These are phyloP conservation scores for Phytophthora ohioensis DNA, from an alignment of 352 stramenopile species.

Conservation along the genomic window DNA sequence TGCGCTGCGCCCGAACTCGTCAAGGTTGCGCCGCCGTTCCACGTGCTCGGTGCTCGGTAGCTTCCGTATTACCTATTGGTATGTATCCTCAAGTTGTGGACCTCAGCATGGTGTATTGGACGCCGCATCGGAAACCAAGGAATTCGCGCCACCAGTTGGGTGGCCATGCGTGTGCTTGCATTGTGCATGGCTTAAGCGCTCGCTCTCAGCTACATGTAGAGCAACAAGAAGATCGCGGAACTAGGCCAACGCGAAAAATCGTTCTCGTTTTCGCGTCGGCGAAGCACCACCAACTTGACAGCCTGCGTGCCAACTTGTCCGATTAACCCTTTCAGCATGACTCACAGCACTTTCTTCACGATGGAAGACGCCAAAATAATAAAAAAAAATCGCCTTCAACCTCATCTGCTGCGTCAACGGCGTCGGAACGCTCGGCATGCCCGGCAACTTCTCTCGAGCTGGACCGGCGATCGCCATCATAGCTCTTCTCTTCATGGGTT, in stretches of 20 bases:
- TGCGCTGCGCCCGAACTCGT: background rate
- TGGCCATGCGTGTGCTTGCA: background rate
- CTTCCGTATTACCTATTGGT: too few relatives aligned
- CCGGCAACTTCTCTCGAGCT: constrained; percentile 52
- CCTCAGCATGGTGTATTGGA: too few relatives aligned
- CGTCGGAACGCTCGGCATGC: constrained; percentile 61
- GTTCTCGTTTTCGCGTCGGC: background rate
- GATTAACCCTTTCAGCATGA: background rate
- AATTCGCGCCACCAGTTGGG: background rate
- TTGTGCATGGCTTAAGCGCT: background rate
- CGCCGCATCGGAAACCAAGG: too few relatives aligned
- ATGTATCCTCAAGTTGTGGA: too few relatives aligned
- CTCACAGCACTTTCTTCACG: constrained; percentile 38
- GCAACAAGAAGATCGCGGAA: background rate
- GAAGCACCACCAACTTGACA: background rate
- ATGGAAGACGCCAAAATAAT: constrained; percentile 39
- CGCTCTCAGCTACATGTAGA: background rate
- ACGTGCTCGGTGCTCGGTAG: too few relatives aligned
- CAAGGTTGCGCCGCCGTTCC: background rate
- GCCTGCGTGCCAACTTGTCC: background rate
- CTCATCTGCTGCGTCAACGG: constrained; percentile 58
- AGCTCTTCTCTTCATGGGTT: constrained; percentile 56
- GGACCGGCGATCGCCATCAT: constrained; percentile 39
- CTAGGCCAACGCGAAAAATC: background rate
- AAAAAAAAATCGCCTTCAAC: constrained; percentile 49